Evolutionary conservation across 306 rosid genomes (phyloP), one percentile per base, ranked within the genome.

Genomic region (Fragaria nilgerrensis): DNA sequence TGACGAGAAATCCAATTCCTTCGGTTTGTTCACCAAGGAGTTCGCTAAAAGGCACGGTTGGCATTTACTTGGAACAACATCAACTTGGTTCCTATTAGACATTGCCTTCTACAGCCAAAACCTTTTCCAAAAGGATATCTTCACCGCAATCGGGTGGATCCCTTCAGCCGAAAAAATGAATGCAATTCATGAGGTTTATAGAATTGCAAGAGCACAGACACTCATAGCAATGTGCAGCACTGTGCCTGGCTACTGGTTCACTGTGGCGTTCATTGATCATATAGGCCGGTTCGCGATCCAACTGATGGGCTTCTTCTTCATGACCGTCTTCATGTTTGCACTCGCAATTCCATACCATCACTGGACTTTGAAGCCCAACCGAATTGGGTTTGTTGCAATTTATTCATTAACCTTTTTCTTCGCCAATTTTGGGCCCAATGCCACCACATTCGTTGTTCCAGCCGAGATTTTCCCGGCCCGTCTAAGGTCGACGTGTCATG

Each of bases 391-490:
- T 49, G 64, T 94, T 12, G 85, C 68, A 23, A 89, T 94, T 77
- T 94, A 94, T 79, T 88, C 96, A 0, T 29, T 94, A 1, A 94
- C 98, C 0, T 94, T 94, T 50, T 94, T 94, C 87, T 94, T 94
- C 63, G 87, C 98, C 3, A 94, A 94, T 63, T 94, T 92, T 25
- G 97, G 98, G 44, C 98, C 98, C 17, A 94, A 94, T 32, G 83
- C 98, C 2, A 94, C 98, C 2, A 94, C 98, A 2, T 94, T 92
- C 68, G 87, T 94, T 4, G 93, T 94, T 5, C 98, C 98, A 0
- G 97, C 98, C 0, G 97, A 94, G 83, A 94, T 94, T 20, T 94
- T 94, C 82, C 98, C 97, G 0, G 98, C 98, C 1, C 84, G 98
- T 80, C 73, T 94, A 0, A 83, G 98, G 84, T 94, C 98, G 0